phyloP scores from a whole-genome alignment of 805 yeast genomes.

The Starmerella scarabaei region DNA sequence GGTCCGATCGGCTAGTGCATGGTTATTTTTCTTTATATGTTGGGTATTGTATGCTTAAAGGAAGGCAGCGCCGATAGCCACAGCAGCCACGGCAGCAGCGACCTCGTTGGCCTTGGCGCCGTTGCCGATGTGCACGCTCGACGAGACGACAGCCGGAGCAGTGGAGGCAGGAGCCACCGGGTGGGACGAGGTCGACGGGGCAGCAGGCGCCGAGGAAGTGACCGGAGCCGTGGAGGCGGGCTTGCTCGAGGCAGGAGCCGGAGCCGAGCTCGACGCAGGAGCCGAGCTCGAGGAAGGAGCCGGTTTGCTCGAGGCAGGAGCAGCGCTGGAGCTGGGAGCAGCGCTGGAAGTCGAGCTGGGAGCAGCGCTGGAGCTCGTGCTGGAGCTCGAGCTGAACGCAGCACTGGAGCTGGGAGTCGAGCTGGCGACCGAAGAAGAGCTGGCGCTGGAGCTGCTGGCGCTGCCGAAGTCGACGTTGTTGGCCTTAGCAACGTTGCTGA shows the following conservation, averaged over 20 bases:
- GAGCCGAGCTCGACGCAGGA: neutral
- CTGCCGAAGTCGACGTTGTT: constrained; percentile 8
- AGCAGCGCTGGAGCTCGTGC: constrained; percentile 7
- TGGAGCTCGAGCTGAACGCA: constrained; percentile 6
- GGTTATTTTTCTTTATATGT: too few species aligned
- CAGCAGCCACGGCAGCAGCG: neutral
- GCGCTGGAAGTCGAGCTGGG: constrained; percentile 8
- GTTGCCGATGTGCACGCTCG: neutral
- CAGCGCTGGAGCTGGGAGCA: constrained; percentile 4
- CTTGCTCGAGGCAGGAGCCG: neutral
- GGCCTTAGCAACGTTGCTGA: constrained; percentile 28
- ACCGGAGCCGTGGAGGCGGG: neutral
- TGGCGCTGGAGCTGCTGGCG: constrained; percentile 6
- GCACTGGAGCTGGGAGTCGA: constrained; percentile 6
- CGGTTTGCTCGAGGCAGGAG: neutral
- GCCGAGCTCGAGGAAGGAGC: neutral
- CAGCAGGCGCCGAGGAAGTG: neutral
- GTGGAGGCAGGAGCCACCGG: neutral
- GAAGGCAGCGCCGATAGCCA: constrained; percentile 1
- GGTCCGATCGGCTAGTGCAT: too few species aligned
- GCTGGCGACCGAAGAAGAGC: constrained; percentile 5
- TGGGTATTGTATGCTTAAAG: neutral
- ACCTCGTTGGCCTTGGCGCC: neutral
- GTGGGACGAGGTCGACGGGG: neutral
- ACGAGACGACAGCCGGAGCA: neutral